phyloP scores from a whole-genome alignment of 345 rosid genomes.

The Ceriops tagal region DNA sequence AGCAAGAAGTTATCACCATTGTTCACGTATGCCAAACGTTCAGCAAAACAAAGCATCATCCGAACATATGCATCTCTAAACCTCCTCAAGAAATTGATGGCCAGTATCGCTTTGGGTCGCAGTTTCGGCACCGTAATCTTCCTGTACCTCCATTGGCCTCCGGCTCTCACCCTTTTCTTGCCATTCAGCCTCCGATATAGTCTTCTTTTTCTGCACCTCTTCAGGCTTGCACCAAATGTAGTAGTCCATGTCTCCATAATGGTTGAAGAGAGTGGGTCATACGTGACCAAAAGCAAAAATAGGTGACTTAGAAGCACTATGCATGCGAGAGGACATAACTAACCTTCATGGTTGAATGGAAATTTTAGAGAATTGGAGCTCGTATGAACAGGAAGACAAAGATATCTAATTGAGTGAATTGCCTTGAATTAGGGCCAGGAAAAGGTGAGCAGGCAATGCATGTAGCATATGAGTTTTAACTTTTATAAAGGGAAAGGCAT shows the following conservation, averaged over 20 bases:
- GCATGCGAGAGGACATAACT: not conserved
- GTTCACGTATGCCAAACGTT: not conserved
- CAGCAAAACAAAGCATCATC: conserved; percentile 13
- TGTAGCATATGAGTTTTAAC: not conserved
- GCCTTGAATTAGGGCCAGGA: not conserved
- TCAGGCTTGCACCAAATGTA: not conserved
- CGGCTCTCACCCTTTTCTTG: not conserved
- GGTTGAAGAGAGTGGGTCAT: not conserved
- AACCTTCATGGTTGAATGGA: too few relatives aligned
- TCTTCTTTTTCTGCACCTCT: conserved; percentile 3
- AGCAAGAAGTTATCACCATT: not conserved
- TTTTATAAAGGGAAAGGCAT: too few relatives aligned
- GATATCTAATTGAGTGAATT: not conserved
- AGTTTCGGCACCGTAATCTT: not conserved
- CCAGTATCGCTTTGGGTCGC: not conserved
- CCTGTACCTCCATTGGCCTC: not conserved
- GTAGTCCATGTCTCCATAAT: not conserved
- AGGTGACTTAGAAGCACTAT: not conserved
- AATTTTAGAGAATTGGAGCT: not conserved
- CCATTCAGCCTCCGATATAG: conserved; percentile 7
- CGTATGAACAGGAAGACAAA: not conserved
- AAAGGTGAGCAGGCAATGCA: not conserved
- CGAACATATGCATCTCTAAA: conserved; percentile 7
- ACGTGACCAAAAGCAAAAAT: not conserved
- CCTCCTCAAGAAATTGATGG: not conserved